A percentile compares a stretch with the other conserved stretches of the same genome.
phyloP scores from a whole-genome alignment of 1,284 basidiomycete genomes.

The Sphaerobolus stellatus region DNA sequence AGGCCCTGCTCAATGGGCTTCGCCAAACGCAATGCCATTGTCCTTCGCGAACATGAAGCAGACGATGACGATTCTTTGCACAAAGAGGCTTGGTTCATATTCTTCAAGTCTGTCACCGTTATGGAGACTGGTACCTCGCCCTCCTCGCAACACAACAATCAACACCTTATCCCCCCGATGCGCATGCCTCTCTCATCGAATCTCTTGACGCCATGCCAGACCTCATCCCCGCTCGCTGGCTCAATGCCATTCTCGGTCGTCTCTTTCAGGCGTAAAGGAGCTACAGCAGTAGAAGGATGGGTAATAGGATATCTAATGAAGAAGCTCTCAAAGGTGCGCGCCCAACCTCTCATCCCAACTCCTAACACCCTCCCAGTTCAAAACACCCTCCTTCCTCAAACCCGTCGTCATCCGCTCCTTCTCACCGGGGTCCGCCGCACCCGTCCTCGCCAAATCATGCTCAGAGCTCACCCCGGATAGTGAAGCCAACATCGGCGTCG shows the following conservation, averaged over 20 bases:
- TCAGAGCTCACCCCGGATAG: slow-evolving; percentile 93
- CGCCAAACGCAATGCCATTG: slow-evolving; percentile 84
- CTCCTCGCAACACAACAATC: slow-evolving; percentile 70
- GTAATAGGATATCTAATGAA: slow-evolving; percentile 90
- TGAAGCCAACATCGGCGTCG: slow-evolving; percentile 88
- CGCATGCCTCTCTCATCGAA: slow-evolving; percentile 83
- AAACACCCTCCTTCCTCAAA: slow-evolving; percentile 82
- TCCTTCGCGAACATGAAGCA: slow-evolving; percentile 45
- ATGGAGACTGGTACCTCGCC: slow-evolving; percentile 97
- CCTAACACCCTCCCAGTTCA: too few species aligned
- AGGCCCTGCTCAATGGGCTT: slow-evolving; percentile 72
- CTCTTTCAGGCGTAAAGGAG: slow-evolving; percentile 90
- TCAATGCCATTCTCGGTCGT: slow-evolving; percentile 91
- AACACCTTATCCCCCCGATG: slow-evolving; percentile 68
- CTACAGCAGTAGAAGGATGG: slow-evolving; percentile 75
- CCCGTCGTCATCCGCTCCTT: too few species aligned
- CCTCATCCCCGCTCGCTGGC: slow-evolving; percentile 94
- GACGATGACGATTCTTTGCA: slow-evolving; percentile 50
- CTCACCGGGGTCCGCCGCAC: too few species aligned
- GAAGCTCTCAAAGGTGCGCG: slow-evolving; percentile 72
- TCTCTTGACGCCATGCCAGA: slow-evolving; percentile 91
- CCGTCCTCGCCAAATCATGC: slow-evolving; percentile 90
- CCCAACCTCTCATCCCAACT: too few species aligned
- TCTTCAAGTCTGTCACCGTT: slow-evolving; percentile 78
- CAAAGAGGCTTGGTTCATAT: slow-evolving; percentile 83